These are phyloP conservation scores for Aaosphaeria arxii DNA, from an alignment of 2,329 filamentous ascomycete genomes.

Conservation along the genomic window DNA sequence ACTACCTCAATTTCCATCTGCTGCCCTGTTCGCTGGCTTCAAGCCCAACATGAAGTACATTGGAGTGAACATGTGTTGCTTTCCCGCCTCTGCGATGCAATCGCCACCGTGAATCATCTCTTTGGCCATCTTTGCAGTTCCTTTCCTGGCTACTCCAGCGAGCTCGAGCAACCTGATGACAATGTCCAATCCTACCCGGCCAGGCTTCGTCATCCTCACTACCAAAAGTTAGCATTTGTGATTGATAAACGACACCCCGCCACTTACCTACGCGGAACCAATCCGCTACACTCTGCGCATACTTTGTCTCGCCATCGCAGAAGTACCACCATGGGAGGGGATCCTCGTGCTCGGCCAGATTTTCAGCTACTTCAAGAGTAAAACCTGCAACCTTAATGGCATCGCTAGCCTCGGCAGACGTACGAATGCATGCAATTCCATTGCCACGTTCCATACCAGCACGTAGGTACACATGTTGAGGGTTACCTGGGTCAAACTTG, in stretches of 20 bases:
- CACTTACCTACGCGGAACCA: no score
- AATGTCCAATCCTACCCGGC: constrained; percentile 67
- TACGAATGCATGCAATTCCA: constrained; percentile 92
- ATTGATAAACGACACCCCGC: no score
- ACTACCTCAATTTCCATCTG: no score
- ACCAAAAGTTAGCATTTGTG: no score
- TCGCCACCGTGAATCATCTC: constrained; percentile 82
- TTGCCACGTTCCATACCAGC: constrained; percentile 89
- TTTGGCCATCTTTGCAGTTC: constrained; percentile 61
- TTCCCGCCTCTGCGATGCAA: constrained; percentile 75
- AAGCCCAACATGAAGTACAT: constrained; percentile 93
- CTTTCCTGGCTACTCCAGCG: constrained; percentile 67
- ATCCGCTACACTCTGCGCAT: constrained; percentile 49
- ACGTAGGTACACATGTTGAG: constrained; percentile 77
- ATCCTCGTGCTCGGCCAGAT: constrained; percentile 72
- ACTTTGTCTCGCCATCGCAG: constrained; percentile 73
- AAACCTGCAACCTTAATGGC: constrained; percentile 85
- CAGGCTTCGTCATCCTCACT: constrained; percentile 74
- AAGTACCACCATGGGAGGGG: constrained; percentile 86
- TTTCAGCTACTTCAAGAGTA: constrained; percentile 73
- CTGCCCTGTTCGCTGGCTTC: constrained; percentile 56
- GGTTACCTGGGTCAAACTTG: constrained; percentile 80
- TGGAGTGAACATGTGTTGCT: constrained; percentile 83
- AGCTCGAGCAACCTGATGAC: constrained; percentile 71
- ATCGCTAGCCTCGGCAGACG: constrained; percentile 68